phyloP scores from a whole-genome alignment of 2,329 filamentous ascomycete genomes.

The Lecanosticta acicola region DNA sequence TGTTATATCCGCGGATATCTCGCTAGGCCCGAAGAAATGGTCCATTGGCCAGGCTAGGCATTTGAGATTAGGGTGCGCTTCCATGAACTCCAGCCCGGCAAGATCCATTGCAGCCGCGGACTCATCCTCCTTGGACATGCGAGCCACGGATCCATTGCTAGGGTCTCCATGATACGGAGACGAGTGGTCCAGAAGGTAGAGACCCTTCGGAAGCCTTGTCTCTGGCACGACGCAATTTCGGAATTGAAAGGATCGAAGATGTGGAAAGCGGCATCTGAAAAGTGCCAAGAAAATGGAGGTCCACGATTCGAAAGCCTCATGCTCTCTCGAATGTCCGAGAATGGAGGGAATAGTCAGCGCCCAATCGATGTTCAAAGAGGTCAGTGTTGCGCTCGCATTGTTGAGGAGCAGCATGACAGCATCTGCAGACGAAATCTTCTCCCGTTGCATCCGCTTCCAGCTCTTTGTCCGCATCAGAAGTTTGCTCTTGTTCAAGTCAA shows the following conservation, averaged over 20 bases:
- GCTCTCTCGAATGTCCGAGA: neutral
- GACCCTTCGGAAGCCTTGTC: conserved; percentile 32
- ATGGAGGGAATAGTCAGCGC: conserved; percentile 19
- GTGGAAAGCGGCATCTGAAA: conserved; percentile 38
- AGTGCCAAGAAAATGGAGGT: conserved; percentile 28
- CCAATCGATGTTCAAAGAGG: conserved; percentile 35
- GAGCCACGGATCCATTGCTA: neutral
- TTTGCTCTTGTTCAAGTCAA: neutral
- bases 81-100: conserved; percentile 37
- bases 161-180: neutral
- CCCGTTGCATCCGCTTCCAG: conserved; percentile 18
- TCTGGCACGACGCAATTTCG: conserved; percentile 39
- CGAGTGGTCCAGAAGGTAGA: conserved; percentile 33
- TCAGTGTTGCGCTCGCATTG: conserved; percentile 24
- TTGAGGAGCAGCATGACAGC: conserved; percentile 18
- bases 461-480: neutral
- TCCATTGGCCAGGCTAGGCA: conserved; percentile 45
- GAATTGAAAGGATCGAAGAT: conserved; percentile 42
- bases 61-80: conserved; percentile 39
- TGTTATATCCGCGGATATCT: conserved; percentile 24
- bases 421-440: conserved; percentile 20
- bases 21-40: conserved; percentile 37
- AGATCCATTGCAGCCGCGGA: conserved; percentile 5
- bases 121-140: neutral
- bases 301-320: conserved; percentile 12